Evolutionary conservation across 176 grass and related monocot genomes (phyloP), one percentile per base, ranked within the genome.

Genomic region (Calamus simplicifolius): DNA sequence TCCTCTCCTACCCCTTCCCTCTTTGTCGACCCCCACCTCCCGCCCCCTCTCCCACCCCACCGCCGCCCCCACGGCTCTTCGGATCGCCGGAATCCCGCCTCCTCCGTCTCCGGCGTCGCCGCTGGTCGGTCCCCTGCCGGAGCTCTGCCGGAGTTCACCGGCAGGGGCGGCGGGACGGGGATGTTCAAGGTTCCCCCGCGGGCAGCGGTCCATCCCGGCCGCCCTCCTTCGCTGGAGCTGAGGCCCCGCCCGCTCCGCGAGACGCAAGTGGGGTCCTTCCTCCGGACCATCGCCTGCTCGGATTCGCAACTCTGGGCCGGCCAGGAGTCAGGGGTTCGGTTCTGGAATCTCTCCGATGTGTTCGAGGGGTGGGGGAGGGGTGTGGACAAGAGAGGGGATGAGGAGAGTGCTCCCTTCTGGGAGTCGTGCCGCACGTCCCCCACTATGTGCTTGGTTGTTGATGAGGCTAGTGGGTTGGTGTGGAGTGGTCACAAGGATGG

Each of bases 401-500:
- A 95, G 62, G 75, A 86, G 0, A 67, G 68, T 6, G 74, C 71
- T 12, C 78, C 81, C 6, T 89, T 85, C 31, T 55, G 50, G 58
- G 81, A 95, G 74, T 95, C 81, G 58, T 57, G 62, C 43, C 80
- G 81, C 64, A 82, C 78, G 27, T 0, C 71, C 2, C 68, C 74
- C 4, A 78, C 79, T 49, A 49, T 95, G 3, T 89, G 77, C 71
- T 31, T 95, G 43, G 25, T 18, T n/a, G 52, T 58, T 3, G 89
- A 95, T 69, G 68, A 63, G 1, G 71, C 53, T 25, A 85, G 60
- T 25, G 56, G 72, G 43, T n/a, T 95, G 57, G 72, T 95, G 55
- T 95, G 89, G 89, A 95, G 85, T 71, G 89, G 89, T 16, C 89
- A 89, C 35, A 12, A 31, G 26, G 69, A 85, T 53, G 89, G 89